Conservation (phyloP, 192 early-diverging fungal genomes). For the Ambispora gerdemannii region DNA sequence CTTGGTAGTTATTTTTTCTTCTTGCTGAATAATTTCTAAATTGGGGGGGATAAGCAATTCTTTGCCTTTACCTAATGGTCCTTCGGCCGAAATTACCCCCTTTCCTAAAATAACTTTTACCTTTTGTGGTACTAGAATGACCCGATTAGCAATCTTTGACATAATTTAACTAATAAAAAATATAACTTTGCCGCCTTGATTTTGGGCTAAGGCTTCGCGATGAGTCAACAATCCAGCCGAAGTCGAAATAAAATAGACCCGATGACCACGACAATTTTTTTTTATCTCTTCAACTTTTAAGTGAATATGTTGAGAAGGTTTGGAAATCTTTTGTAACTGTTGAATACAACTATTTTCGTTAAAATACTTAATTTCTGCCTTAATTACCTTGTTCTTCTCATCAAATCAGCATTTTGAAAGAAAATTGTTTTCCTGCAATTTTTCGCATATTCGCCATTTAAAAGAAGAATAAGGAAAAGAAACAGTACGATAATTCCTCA, state of each 20-base stretch:
- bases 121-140: neutral
- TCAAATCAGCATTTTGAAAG: neutral
- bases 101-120: constrained; percentile 1
- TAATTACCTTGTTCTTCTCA: constrained; percentile 8
- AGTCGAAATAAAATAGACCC: constrained; percentile 14
- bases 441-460: constrained; percentile 12
- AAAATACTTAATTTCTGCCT: neutral
- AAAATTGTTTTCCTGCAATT: neutral
- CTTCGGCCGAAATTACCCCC: neutral
- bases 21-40: constrained; percentile 5
- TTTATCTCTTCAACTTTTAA: no score
- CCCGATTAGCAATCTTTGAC: constrained; percentile 6
- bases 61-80: constrained; percentile 2
- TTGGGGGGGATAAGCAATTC: neutral
- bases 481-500: neutral
- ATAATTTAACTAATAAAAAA: constrained; percentile 28
- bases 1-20: neutral
- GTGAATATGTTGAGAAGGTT: constrained; percentile 21
- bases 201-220: constrained; percentile 8
- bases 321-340: constrained; percentile 19
- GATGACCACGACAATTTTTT: neutral
- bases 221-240: neutral
- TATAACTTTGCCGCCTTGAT: constrained; percentile 8
- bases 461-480: neutral
- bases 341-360: neutral